A percentile compares a stretch with the other conserved stretches of the same genome.
phyloP scores from a whole-genome alignment of 192 early-diverging fungal species.

The Geranomyces variabilis region DNA sequence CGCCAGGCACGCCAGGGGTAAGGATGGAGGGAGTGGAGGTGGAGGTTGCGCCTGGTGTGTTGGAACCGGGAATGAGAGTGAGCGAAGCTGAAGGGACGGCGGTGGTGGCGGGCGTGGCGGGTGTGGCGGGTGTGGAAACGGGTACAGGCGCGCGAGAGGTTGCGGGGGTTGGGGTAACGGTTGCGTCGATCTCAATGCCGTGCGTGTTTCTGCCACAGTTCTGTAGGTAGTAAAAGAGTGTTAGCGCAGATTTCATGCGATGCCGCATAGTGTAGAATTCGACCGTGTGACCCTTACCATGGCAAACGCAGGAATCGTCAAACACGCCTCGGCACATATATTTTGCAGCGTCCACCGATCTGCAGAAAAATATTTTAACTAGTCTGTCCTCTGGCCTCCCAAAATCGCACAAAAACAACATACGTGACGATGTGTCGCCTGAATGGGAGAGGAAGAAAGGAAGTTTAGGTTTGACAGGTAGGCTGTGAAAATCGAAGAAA shows the following conservation, averaged over 20 bases:
- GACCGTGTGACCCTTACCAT: constrained; percentile 9
- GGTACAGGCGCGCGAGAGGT: background rate
- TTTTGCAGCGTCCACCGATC: constrained; percentile 38
- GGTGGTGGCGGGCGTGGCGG: constrained; percentile 11
- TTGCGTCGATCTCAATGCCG: constrained; percentile 22
- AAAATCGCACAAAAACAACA: no score
- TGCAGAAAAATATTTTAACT: no score
- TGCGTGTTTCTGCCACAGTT: constrained; percentile 29
- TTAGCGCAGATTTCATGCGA: no score
- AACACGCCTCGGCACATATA: constrained; percentile 27
- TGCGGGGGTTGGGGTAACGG: constrained; percentile 8
- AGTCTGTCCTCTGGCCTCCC: no score
- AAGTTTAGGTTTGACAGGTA: background rate
- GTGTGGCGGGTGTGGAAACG: constrained; percentile 17
- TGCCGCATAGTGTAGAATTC: background rate
- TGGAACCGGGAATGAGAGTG: background rate
- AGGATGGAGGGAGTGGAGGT: background rate
- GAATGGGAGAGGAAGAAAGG: no score
- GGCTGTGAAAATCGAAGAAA: background rate
- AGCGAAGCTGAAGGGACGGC: background rate
- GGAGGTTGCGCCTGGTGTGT: background rate
- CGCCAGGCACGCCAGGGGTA: background rate
- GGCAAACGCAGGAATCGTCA: constrained; percentile 31
- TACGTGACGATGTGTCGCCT: no score
- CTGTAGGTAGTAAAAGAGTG: background rate